Conservation (phyloP, 2,329 filamentous ascomycete species). For the Tolypocladium pustulatum region DNA sequence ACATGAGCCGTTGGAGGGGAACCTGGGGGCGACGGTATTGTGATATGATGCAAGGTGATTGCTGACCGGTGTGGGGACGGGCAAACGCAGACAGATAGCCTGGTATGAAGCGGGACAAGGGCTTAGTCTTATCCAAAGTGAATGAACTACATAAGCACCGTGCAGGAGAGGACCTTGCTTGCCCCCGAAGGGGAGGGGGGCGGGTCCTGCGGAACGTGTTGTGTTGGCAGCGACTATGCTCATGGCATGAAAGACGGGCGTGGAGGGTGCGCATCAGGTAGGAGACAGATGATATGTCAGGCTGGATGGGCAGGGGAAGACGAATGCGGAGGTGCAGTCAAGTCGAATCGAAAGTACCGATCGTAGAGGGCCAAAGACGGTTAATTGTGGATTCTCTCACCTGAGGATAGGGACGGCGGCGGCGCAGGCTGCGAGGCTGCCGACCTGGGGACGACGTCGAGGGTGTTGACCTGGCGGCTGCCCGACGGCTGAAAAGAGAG, state of each 20-base stretch:
- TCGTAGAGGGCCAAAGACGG: background rate
- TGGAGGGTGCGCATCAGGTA: background rate
- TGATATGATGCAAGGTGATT: background rate
- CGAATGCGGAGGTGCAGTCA: background rate
- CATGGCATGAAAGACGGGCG: background rate
- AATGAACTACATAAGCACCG: background rate
- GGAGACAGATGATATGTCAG: background rate
- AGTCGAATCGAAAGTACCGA: background rate
- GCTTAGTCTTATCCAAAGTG: background rate
- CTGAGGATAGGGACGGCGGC: background rate
- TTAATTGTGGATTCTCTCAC: background rate
- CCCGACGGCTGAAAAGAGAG: background rate
- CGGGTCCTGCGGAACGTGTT: background rate
- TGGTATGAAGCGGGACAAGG: background rate
- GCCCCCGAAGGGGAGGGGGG: background rate
- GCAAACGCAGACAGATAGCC: background rate
- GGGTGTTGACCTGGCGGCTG: background rate
- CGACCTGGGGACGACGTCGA: background rate
- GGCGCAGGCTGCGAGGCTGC: background rate
- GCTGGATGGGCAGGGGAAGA: background rate
- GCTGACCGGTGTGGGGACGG: slow-evolving; percentile 5
- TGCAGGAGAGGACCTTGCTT: background rate
- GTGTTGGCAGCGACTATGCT: background rate
- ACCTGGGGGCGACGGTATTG: background rate
- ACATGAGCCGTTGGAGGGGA: background rate